Base-by-base conservation (phyloP, 345 rosid species). In the Kernera saxatilis region DNA sequence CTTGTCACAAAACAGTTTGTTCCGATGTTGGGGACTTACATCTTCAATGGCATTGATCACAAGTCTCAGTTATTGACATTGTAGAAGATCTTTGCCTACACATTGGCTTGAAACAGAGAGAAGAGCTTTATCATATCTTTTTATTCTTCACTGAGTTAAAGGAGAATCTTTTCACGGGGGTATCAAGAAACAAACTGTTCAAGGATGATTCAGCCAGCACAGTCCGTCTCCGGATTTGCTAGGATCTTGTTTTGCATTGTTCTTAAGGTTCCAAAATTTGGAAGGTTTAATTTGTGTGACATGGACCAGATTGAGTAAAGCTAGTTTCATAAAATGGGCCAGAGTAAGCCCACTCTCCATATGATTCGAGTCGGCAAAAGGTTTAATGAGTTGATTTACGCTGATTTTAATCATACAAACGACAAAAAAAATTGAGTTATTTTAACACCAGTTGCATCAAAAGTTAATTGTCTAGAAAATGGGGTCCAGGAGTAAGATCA, bases 1-100 rank as follows among this genome's bases (percentile, higher is more conserved):
- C 95, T 94, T 27, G 82, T 91, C 60, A 94, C 97, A 6, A 85
- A 84, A 70, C 99, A 94, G 69, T 94, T 94, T 79, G 88, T 89
- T 78, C 95, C 99, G 6, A 84, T 91, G 89, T 70, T 80, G 40
- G 96, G 96, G 70, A 89, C 95, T 23, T 89, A 81, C 80, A 80
- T 89, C 73, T 94, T 94, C 87, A 91, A 88, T 32, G 96, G 97
- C 80, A 88, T 94, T 27, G 99, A 94, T 78, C 99, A 94, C 81
- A 91, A 83, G 82, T 94, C 98, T 60, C 96, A 88, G 64, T 55
- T 89, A 51, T 78, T 94, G 81, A 65, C 65, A 6, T 72, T 91
- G 67, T 91, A 80, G 69, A 59, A 61, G 44, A 69, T 56, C 48
- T 40, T 50, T 49, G 46, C 41, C 18, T 46, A 21, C 43, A 11